phyloP scores from a whole-genome alignment of 2,329 filamentous ascomycete species.

The Exophiala lecanii-corni region DNA sequence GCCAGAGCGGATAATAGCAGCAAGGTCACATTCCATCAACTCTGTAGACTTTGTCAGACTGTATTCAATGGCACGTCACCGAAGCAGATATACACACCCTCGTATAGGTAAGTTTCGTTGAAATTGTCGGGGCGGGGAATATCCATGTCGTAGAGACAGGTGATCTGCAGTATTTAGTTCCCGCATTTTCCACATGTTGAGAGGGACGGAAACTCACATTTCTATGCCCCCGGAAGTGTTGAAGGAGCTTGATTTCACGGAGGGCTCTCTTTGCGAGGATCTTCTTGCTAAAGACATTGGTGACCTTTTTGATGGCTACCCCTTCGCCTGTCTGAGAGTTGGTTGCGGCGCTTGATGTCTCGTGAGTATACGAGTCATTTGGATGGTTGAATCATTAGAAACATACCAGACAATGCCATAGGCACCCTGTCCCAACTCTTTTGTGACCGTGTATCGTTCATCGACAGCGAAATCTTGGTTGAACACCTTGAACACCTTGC shows the following conservation, averaged over 20 bases:
- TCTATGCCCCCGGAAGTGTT: conserved; percentile 90
- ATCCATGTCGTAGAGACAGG: conserved; percentile 98
- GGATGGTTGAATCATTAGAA: neutral
- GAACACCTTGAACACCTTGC: conserved; percentile 98
- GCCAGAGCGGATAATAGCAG: conserved; percentile 94
- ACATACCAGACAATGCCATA: conserved; percentile 96
- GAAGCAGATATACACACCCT: conserved; percentile 59
- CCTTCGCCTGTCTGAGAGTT: conserved; percentile 88
- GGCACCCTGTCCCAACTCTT: conserved; percentile 95
- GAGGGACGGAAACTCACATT: conserved; percentile 57
- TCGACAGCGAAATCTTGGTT: conserved; percentile 99
- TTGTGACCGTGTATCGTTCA: conserved; percentile 96
- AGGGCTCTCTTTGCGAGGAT: conserved; percentile 96
- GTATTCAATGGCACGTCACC: neutral
- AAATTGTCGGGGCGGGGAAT: conserved; percentile 96
- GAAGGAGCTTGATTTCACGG: conserved; percentile 96
- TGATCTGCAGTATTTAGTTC: conserved; percentile 65
- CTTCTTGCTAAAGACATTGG: conserved; percentile 99
- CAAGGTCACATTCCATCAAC: conserved; percentile 98
- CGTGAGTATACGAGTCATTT: conserved; percentile 14
- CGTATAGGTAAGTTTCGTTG: conserved; percentile 98
- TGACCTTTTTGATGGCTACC: conserved; percentile 98
- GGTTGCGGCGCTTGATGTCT: conserved; percentile 68
- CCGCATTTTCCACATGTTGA: conserved; percentile 2
- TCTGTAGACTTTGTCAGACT: conserved; percentile 51